Base-by-base conservation (phyloP, 2,329 filamentous ascomycete species). In the Allantophomopsis cytisporea region DNA sequence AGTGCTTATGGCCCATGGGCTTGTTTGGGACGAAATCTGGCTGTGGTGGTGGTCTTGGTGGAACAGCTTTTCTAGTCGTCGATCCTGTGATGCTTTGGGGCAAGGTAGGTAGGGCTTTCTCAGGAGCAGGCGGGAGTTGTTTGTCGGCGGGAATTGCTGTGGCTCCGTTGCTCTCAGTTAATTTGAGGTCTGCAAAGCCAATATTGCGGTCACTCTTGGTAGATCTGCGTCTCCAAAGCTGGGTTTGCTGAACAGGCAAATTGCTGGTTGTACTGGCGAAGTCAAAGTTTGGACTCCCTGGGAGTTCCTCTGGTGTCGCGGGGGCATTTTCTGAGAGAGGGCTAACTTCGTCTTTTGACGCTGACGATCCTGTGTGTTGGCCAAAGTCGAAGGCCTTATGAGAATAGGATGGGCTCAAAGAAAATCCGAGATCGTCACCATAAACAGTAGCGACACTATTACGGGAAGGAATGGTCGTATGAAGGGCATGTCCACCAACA, bases 161-260 rank as follows among this genome's bases (percentile, higher is more conserved):
- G 18, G 52, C 53, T 11, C 54, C 53, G 48, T 57, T 55, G 41
- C 48, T 52, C 33, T 49, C 47, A 31, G 48, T 36, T 20, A 56
- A 45, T 28, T 53, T 54, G 21, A 57, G 44, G 18, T 54, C 49
- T 10, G 49, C 35, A 41, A 56, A 47, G 13, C 33, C 37, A 7
- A 55, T 43, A 23, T 46, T 50, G 18, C 42, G 49, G 6, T 52
- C 50, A 18, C 47, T 48, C 32, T 42, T 48, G n/a, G 43, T 41
- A 12, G 50, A 53, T 36, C 54, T 40, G 11, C 54, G 47, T 38
- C 45, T 43, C 54, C 54, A 56, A 18, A 56, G 42, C 34, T 55
- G 50, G 7, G 50, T 45, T 31, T 48, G 43, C 13, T 34, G 16
- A 12, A 28, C 23, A 8, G 23, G 23, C 23, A 28, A 8, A 39